Percentiles rank a stretch among this genome's conserved stretches.
phyloP scores from a whole-genome alignment of 106 monocot species.

The Dendrobium huoshanense region DNA sequence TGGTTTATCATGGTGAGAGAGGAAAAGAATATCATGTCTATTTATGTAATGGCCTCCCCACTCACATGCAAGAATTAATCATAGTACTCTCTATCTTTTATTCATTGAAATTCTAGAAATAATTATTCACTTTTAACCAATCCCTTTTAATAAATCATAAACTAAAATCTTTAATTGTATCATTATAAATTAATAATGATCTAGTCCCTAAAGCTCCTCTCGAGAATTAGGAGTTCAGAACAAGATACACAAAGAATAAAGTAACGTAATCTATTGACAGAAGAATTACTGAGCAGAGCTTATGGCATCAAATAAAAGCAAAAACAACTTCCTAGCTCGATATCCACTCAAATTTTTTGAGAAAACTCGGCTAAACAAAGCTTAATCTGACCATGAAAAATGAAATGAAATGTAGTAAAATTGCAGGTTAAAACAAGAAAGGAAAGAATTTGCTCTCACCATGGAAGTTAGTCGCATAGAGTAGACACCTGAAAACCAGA shows the following conservation, averaged over 20 bases:
- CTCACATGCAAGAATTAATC: too few relatives aligned
- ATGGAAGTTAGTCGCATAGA: background rate
- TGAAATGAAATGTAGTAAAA: background rate
- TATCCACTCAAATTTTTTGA: background rate
- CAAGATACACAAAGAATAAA: background rate
- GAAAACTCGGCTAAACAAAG: background rate
- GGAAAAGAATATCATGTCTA: too few relatives aligned
- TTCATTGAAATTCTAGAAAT: too few relatives aligned
- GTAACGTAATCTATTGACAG: background rate
- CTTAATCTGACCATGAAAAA: background rate
- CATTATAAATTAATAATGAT: too few relatives aligned
- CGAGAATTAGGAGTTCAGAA: background rate
- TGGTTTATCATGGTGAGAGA: too few relatives aligned
- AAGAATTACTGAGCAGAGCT: background rate
- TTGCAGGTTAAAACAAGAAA: background rate
- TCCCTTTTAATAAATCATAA: too few relatives aligned
- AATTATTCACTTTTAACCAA: too few relatives aligned
- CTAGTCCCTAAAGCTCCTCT: too few relatives aligned
- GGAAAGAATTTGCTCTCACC: background rate
- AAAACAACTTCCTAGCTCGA: too few relatives aligned
- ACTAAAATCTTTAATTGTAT: too few relatives aligned
- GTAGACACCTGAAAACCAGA: background rate
- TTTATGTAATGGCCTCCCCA: too few relatives aligned
- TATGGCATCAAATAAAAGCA: background rate
- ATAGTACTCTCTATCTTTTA: too few relatives aligned